These are phyloP conservation scores for Fusarium napiforme DNA, from an alignment of 2,329 filamentous ascomycete genomes.

Conservation along the genomic window DNA sequence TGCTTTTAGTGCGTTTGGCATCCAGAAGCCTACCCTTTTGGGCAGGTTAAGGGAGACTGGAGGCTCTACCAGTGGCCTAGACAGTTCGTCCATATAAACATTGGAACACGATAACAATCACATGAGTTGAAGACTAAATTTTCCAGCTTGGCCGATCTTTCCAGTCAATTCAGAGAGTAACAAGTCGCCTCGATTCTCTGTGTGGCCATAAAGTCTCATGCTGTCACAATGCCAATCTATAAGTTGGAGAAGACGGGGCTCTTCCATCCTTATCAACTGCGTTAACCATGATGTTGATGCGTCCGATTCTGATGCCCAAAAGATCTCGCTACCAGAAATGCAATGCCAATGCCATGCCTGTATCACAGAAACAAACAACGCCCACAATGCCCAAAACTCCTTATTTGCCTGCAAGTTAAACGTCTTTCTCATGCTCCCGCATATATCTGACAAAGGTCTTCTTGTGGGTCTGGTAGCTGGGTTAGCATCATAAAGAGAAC, in stretches of 20 bases:
- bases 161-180: background rate
- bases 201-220: background rate
- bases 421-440: slow-evolving; percentile 77
- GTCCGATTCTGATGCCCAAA: slow-evolving; percentile 10
- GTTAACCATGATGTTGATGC: background rate
- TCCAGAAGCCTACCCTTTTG: slow-evolving; percentile 38
- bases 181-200: background rate
- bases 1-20: background rate
- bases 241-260: background rate
- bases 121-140: background rate
- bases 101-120: background rate
- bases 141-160: background rate
- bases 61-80: background rate
- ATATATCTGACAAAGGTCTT: slow-evolving; percentile 97
- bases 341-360: slow-evolving; percentile 26
- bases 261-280: slow-evolving; percentile 4
- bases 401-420: slow-evolving; percentile 11
- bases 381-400: slow-evolving; percentile 17
- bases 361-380: slow-evolving; percentile 18
- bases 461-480: slow-evolving; percentile 77
- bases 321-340: slow-evolving; percentile 28
- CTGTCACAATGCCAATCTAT: slow-evolving; percentile 4
- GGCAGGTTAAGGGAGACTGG: slow-evolving; percentile 33
- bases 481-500: slow-evolving; percentile 17
- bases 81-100: background rate